Evolutionary conservation across 495 filamentous ascomycete genomes (phyloP).

Genomic region (Hypoxylon cercidicola): DNA sequence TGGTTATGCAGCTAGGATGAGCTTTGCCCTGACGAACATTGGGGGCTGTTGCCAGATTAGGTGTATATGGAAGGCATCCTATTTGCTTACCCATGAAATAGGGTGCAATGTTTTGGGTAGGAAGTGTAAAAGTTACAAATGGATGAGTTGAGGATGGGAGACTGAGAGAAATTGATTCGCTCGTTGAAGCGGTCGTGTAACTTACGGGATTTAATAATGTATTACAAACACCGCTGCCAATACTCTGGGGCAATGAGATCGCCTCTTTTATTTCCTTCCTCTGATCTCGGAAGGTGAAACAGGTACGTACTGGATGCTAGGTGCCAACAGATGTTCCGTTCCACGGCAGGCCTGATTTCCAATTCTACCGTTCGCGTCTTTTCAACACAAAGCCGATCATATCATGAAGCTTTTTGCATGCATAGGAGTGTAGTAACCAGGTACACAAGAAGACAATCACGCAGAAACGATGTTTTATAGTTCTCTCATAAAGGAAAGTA

Average conservation of each 20-base stretch:
- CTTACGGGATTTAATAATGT: background rate
- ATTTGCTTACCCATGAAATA: background rate
- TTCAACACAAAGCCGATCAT: background rate
- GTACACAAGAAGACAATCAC: background rate
- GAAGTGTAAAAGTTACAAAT: too few relatives aligned
- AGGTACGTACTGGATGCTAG: background rate
- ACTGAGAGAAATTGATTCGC: background rate
- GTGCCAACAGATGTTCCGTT: background rate
- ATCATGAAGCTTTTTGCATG: background rate
- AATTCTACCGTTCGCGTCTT: background rate
- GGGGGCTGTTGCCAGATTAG: background rate
- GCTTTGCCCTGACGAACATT: background rate
- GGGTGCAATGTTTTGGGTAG: background rate
- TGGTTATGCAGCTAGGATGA: slow-evolving; percentile 36
- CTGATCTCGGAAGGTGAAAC: background rate
- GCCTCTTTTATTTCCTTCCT: background rate
- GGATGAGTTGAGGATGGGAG: background rate
- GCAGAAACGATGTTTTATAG: background rate
- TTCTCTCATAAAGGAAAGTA: background rate
- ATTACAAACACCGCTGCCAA: slow-evolving; percentile 2
- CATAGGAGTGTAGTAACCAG: background rate
- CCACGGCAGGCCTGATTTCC: background rate
- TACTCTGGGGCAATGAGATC: too few relatives aligned
- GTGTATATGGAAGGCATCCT: background rate
- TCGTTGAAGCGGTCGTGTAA: background rate